Base-by-base conservation (phyloP, 495 filamentous ascomycete species). In the Neurospora sublineolata region DNA sequence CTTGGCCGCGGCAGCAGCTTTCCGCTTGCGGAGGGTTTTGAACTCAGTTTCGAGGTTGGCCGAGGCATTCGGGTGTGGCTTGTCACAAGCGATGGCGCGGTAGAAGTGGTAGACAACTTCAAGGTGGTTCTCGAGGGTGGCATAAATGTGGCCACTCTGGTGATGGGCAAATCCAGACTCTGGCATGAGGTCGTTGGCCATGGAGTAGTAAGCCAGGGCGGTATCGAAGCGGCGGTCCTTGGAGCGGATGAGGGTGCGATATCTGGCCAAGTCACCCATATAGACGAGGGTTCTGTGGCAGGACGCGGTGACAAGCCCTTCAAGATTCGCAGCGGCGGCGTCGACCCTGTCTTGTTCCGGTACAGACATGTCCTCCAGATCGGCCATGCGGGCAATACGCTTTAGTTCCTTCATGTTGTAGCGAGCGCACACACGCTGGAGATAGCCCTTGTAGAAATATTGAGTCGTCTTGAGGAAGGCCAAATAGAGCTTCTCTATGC, bases 241-340 rank as follows among this genome's bases (percentile, higher is more conserved):
- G 72, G 83, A 81, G 46, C 76, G 76, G 44, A 79, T 68, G 18
- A 79, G 75, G 30, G 77, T 80, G 64, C 96, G 90, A 78, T 97
- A 99, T 73, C 95, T 89, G 40, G 93, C 93, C 37, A 99, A 86
- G 77, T 99, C 95, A 60, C 95, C 95, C 11, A 99, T 87, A 70
- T 88, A 91, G 64, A 97, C 90, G 37, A 98, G 86, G 10, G 92
- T 91, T 68, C 89, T 88, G 82, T 97, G 90, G 80, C 93, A 97
- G 16, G 92, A 94, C 69, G 82, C 79, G 8, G 93, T 85, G 69
- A 94, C 86, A 41, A 85, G 80, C 16, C 83, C 75, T 44, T 87
- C 85, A 44, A 90, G 75, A 6, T 86, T 77, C 20, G 84, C 78
- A 8, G 87, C 80, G 8, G 76, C 75, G 4, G 83, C 78, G 40